phyloP scores from a whole-genome alignment of 495 filamentous ascomycete species.

The Penicillium angulare region DNA sequence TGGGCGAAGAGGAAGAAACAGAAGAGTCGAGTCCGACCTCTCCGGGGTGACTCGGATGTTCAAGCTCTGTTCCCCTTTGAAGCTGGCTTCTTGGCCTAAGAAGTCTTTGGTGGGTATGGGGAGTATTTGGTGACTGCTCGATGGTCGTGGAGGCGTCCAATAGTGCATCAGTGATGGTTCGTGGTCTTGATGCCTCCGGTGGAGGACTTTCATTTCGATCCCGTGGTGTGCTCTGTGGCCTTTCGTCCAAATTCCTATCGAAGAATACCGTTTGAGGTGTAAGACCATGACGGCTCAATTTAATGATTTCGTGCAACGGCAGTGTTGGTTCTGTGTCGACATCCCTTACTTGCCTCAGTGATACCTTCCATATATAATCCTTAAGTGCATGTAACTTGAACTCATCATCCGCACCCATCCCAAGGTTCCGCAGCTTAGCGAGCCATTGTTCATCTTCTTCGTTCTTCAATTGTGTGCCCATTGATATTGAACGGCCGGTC shows the following conservation, averaged over 20 bases:
- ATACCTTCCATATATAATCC: slow-evolving; percentile 90
- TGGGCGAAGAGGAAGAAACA: slow-evolving; percentile 36
- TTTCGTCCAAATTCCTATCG: slow-evolving; percentile 61
- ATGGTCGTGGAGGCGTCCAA: slow-evolving; percentile 90
- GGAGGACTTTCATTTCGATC: slow-evolving; percentile 19
- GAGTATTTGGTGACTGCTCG: slow-evolving; percentile 61
- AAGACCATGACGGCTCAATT: slow-evolving; percentile 67
- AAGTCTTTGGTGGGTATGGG: slow-evolving; percentile 56
- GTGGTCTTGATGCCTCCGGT: slow-evolving; percentile 47
- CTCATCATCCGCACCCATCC: slow-evolving; percentile 82
- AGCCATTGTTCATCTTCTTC: slow-evolving; percentile 99
- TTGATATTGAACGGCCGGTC: slow-evolving; percentile 30
- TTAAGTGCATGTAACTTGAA: slow-evolving; percentile 81
- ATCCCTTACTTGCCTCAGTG: slow-evolving; percentile 62
- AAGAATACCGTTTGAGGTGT: slow-evolving; percentile 90
- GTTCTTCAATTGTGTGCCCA: slow-evolving; percentile 56
- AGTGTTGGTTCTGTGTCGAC: slow-evolving; percentile 31
- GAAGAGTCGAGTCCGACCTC: slow-evolving; percentile 27
- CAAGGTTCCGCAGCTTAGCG: slow-evolving; percentile 74
- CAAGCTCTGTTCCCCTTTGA: slow-evolving; percentile 43
- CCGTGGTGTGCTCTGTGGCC: slow-evolving; percentile 40
- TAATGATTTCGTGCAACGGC: slow-evolving; percentile 65
- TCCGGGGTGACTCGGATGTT: slow-evolving; percentile 17
- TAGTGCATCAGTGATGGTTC: slow-evolving; percentile 86
- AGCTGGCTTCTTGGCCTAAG: slow-evolving; percentile 43